Conservation (phyloP, 768 basidiomycete genomes). For the Pisolithus albus region DNA sequence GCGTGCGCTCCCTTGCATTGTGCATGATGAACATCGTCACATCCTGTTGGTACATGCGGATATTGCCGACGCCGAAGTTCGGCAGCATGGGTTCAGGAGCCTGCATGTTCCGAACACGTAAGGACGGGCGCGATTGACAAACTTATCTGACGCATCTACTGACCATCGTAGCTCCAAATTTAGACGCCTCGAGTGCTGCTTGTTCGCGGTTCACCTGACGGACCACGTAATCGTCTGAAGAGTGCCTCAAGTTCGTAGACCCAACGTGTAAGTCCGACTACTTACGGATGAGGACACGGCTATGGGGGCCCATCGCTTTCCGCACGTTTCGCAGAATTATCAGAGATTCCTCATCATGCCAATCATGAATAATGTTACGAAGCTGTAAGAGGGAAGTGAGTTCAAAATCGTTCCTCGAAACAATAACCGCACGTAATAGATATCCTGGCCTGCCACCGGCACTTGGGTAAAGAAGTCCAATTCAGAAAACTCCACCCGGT, state of each 20-base stretch:
- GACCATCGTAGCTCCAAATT: too few relatives aligned
- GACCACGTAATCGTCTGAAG: too few relatives aligned
- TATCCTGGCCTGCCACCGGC: slow-evolving; percentile 8
- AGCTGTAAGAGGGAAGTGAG: slow-evolving; percentile 5
- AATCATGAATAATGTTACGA: slow-evolving; percentile 25
- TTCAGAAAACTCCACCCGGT: too few relatives aligned
- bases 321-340: slow-evolving; percentile 26
- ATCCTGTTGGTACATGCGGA: slow-evolving; percentile 25
- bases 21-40: slow-evolving; percentile 24
- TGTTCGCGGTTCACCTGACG: too few relatives aligned
- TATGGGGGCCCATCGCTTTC: slow-evolving; percentile 22
- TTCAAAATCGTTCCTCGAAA: background rate
- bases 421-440: slow-evolving; percentile 27
- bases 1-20: slow-evolving; percentile 29
- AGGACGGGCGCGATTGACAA: slow-evolving; percentile 2
- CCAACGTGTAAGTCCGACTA: too few relatives aligned
- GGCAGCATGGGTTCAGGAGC: slow-evolving; percentile 29
- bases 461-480: too few relatives aligned
- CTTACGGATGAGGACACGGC: slow-evolving; percentile 27
- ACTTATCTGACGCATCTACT: too few relatives aligned
- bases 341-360: slow-evolving; percentile 24
- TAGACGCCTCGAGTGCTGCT: too few relatives aligned
- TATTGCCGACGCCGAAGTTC: slow-evolving; percentile 28
- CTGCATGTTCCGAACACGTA: slow-evolving; percentile 6
- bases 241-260: too few relatives aligned